Conservation (phyloP, 306 rosid species). For the Benincasa hispida region DNA sequence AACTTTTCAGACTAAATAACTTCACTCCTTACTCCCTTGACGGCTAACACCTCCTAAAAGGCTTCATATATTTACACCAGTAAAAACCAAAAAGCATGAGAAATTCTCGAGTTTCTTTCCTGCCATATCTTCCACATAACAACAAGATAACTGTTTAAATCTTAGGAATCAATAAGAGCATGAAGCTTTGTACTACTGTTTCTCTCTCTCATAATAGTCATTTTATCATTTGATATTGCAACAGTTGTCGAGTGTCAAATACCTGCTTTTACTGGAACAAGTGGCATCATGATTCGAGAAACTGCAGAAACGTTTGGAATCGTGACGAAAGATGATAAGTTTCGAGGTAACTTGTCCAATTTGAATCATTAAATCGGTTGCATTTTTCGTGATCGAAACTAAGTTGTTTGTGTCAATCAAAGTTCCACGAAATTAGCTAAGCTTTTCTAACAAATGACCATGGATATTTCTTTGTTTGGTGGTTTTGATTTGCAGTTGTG, state of each 20-base stretch:
- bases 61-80: too few species aligned
- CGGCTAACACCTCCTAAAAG: too few species aligned
- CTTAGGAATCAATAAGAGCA: background rate
- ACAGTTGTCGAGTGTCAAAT: constrained; percentile 69
- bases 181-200: background rate
- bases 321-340: constrained; percentile 45
- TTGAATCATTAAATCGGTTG: background rate
- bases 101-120: too few species aligned
- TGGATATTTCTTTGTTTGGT: background rate
- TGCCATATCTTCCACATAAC: too few species aligned
- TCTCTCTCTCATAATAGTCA: constrained; percentile 1
- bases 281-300: constrained; percentile 78
- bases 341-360: constrained; percentile 39
- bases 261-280: constrained; percentile 36
- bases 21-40: too few species aligned
- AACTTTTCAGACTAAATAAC: too few species aligned
- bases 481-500: constrained; percentile 44
- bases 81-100: too few species aligned
- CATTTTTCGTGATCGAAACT: background rate
- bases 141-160: background rate
- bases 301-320: constrained; percentile 79
- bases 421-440: background rate
- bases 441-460: background rate
- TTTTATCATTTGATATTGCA: background rate
- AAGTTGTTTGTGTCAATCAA: background rate